Percentiles rank a stretch among this genome's conserved stretches.
These are phyloP conservation scores for Gossypium anomalum DNA, from an alignment of 345 rosid species.

Conservation along the genomic window DNA sequence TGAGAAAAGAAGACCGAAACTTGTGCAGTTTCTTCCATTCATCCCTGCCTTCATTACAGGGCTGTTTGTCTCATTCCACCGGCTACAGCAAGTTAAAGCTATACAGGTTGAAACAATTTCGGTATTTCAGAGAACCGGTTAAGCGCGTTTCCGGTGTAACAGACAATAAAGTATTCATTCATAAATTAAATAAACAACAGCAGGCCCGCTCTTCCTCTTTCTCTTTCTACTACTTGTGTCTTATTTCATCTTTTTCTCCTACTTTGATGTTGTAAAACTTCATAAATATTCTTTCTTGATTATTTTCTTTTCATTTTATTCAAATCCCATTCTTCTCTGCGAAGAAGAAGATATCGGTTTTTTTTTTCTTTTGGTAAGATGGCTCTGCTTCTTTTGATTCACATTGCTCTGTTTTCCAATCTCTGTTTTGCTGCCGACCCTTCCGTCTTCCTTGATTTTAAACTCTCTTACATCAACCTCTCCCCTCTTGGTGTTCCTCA, in stretches of 20 bases:
- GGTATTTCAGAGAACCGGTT: neutral
- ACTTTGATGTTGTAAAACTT: neutral
- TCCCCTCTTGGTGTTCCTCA: conserved; percentile 91
- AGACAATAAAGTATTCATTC: neutral
- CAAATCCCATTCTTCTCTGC: neutral
- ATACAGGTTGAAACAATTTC: neutral
- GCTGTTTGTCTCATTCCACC: conserved; percentile 12
- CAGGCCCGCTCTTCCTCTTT: conserved; percentile 3
- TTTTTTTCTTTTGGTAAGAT: conserved; percentile 6
- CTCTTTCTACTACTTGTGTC: neutral
- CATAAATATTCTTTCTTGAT: neutral
- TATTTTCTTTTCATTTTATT: neutral
- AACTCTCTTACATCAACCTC: conserved; percentile 57
- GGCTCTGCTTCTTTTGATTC: conserved; percentile 26
- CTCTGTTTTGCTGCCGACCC: conserved; percentile 63
- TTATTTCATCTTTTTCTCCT: neutral
- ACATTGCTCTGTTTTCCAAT: conserved; percentile 39
- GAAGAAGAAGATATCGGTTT: neutral
- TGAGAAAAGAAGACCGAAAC: neutral
- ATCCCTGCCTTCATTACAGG: neutral
- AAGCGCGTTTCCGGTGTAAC: neutral
- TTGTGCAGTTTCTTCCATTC: conserved; percentile 8
- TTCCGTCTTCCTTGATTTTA: conserved; percentile 42
- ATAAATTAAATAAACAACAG: neutral
- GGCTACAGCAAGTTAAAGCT: conserved; percentile 19